Conservation (phyloP, 2,329 filamentous ascomycete genomes). For the Nigrograna mackinnonii region DNA sequence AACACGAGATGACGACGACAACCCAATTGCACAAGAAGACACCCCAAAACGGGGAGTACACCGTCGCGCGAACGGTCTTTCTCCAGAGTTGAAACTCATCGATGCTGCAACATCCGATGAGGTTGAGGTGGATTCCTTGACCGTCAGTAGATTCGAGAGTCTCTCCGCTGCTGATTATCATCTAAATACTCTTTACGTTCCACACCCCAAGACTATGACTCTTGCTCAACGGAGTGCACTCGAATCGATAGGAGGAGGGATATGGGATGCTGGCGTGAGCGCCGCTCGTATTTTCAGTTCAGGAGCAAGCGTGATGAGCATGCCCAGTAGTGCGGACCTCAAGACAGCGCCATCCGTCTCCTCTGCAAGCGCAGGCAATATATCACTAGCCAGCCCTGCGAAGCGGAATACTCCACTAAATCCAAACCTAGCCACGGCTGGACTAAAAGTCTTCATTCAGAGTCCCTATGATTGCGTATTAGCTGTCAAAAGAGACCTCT, state of each 20-base stretch:
- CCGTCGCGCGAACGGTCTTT: slow-evolving; percentile 76
- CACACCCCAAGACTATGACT: slow-evolving; percentile 64
- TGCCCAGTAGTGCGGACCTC: slow-evolving; percentile 43
- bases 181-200: slow-evolving; percentile 78
- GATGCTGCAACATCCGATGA: slow-evolving; percentile 83
- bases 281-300: slow-evolving; percentile 87
- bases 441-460: slow-evolving; percentile 87
- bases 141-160: slow-evolving; percentile 82
- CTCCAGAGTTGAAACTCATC: slow-evolving; percentile 88
- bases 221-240: slow-evolving; percentile 72
- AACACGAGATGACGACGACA: slow-evolving; percentile 71
- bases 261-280: slow-evolving; percentile 91
- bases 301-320: slow-evolving; percentile 70
- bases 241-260: slow-evolving; percentile 74
- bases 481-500: slow-evolving; percentile 81
- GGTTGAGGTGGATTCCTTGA: slow-evolving; percentile 83
- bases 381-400: slow-evolving; percentile 18
- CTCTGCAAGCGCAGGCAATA: slow-evolving; percentile 35
- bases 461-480: slow-evolving; percentile 97
- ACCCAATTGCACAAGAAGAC: slow-evolving; percentile 55
- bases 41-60: slow-evolving; percentile 68
- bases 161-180: slow-evolving; percentile 92
- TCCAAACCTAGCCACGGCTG: slow-evolving; percentile 56
- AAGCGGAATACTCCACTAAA: slow-evolving; percentile 41
- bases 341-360: slow-evolving; percentile 37